Evolutionary conservation across 129 eudicot species (phyloP), one percentile per base, ranked within the genome.

Genomic region (Ambrosia artemisiifolia): DNA sequence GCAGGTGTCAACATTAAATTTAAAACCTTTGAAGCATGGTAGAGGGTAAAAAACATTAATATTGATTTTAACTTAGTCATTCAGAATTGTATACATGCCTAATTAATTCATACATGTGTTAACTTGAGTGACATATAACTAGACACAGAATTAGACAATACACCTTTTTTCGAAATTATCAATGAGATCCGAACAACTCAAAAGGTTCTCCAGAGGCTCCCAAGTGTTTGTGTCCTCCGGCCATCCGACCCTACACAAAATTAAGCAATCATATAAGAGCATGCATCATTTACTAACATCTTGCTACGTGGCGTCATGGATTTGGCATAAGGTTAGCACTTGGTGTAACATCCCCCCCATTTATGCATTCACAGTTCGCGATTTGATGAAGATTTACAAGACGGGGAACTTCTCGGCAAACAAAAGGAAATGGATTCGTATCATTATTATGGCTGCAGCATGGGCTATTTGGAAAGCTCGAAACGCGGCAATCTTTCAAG

Each of bases 231-330:
- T 82, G 8, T 83, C 59, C 81, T 92, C 98, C 1, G 98, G 88
- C 98, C 98, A 92, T 56, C 88, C 98, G 14, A 91, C 85, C 98
- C 97, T 92, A 35, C 70, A 80, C 38, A 72, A 71, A n/a, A n/a
- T n/a, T n/a, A n/a, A n/a, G n/a, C n/a, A 57, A 63, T 16, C 53
- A 75, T 56, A 83, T 56, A 83, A 2, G 11, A 36, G 30, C 67
- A 64, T 50, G 49, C 5, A 12, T 48, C 11, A 24, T 30, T 65
- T 14, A 40, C 48, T 59, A 60, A 44, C 47, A n/a, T 24, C 28
- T 1, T 24, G 28, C 1, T 24, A 0, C 1, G 28, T 24, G 1
- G 28, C 28, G 0, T 24, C 28, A 0, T 24, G 28, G 28, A 0
- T 24, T 0, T 24, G 28, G 28, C 1, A 24, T 24, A 24, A 24